A percentile compares a stretch with the other conserved stretches of the same genome.
Conservation (phyloP, 352 stramenopile genomes). For the Pythium scleroteichum region DNA sequence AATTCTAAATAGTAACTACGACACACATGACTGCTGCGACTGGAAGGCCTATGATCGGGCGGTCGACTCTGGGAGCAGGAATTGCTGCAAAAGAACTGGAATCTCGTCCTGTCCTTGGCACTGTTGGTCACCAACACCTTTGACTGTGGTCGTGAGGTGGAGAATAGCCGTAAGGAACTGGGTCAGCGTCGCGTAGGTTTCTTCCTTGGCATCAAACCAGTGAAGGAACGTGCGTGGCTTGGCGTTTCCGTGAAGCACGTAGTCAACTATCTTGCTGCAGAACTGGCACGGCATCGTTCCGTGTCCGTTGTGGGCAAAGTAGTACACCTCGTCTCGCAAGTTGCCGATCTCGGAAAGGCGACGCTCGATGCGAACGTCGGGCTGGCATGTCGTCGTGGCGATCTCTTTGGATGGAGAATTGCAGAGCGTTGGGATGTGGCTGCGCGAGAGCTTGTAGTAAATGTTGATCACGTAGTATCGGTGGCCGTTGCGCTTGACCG, state of each 20-base stretch:
- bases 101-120: constrained; percentile 23
- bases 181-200: constrained; percentile 13
- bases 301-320: constrained; percentile 26
- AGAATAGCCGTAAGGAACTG: constrained; percentile 23
- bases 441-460: constrained; percentile 18
- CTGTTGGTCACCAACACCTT: constrained; percentile 9
- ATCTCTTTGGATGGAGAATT: background rate
- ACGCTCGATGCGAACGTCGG: constrained; percentile 14
- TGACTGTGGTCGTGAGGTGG: constrained; percentile 17
- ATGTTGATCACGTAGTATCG: constrained; percentile 25
- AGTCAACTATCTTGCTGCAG: constrained; percentile 17
- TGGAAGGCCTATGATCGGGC: no score
- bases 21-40: background rate
- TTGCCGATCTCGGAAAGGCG: constrained; percentile 25
- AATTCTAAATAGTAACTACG: background rate
- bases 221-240: constrained; percentile 14
- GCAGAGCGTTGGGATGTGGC: constrained; percentile 15
- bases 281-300: constrained; percentile 15
- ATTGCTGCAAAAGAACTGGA: constrained; percentile 11
- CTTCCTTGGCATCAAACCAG: constrained; percentile 6
- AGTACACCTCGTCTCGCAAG: constrained; percentile 26
- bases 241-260: constrained; percentile 13
- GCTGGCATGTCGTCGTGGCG: background rate
- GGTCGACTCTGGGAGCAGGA: constrained; percentile 3
- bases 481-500: constrained; percentile 21